Conservation (phyloP, 495 filamentous ascomycete species). For the Tetracladium setigerum region DNA sequence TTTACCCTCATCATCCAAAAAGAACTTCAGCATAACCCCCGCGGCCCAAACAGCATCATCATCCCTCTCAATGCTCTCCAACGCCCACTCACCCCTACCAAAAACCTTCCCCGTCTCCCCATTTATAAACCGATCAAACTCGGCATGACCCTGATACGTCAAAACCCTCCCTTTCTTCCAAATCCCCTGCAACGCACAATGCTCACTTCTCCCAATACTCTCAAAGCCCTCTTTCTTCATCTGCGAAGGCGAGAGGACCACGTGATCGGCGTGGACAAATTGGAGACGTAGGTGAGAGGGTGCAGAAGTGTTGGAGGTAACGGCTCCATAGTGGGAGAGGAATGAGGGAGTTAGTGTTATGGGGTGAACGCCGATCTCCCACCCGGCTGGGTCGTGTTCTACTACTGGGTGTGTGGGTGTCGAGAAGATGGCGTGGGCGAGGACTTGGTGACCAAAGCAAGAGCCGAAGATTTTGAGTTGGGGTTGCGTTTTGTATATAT, state of each 20-base stretch:
- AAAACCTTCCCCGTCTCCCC: constrained; percentile 8
- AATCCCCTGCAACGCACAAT: constrained; percentile 74
- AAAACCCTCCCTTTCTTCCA: constrained; percentile 56
- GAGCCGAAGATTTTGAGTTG: constrained; percentile 51
- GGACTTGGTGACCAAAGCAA: constrained; percentile 87
- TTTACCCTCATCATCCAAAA: constrained; percentile 1
- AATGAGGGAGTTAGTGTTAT: constrained; percentile 63
- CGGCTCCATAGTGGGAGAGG: constrained; percentile 22
- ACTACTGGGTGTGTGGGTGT: constrained; percentile 48
- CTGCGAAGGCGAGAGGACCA: constrained; percentile 33
- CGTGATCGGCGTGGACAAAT: constrained; percentile 76
- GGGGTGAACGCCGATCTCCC: constrained; percentile 72
- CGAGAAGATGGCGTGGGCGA: constrained; percentile 57
- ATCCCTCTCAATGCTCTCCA: background rate
- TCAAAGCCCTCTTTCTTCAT: constrained; percentile 51
- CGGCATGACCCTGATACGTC: constrained; percentile 84
- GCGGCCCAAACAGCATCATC: constrained; percentile 8
- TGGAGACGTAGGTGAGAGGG: constrained; percentile 40
- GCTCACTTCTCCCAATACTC: constrained; percentile 53
- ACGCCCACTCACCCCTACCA: constrained; percentile 6
- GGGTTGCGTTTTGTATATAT: constrained; percentile 41
- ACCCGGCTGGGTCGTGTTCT: constrained; percentile 51
- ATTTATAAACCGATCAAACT: constrained; percentile 47
- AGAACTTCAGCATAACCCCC: constrained; percentile 3
- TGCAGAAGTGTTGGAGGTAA: background rate